Percentiles rank a stretch among this genome's conserved stretches.
phyloP scores from a whole-genome alignment of 1,284 basidiomycete genomes.

The Trametes sp. region DNA sequence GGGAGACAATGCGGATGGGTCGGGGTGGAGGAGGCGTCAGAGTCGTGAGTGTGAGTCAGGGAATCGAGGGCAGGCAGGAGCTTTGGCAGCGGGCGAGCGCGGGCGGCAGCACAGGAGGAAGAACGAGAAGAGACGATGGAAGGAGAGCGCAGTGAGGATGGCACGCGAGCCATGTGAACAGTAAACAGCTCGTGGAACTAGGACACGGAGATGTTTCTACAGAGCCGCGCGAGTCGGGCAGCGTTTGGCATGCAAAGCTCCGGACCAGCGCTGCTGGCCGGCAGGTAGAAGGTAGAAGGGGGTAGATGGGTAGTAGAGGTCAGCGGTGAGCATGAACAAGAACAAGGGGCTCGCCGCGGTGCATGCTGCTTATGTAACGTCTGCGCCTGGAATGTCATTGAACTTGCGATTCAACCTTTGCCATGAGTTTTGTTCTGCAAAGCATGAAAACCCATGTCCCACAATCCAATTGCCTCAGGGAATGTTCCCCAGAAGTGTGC shows the following conservation, averaged over 20 bases:
- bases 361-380: no score
- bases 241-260: constrained; percentile 34
- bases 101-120: constrained; percentile 33
- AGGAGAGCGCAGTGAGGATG: constrained; percentile 54
- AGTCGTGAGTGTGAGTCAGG: constrained; percentile 26
- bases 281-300: no score
- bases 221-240: constrained; percentile 50
- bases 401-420: no score
- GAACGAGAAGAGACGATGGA: constrained; percentile 54
- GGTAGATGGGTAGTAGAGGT: no score
- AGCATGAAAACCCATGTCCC: no score
- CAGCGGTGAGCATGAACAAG: no score
- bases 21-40: constrained; percentile 21
- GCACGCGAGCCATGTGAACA: constrained; percentile 57
- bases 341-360: no score
- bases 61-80: constrained; percentile 27
- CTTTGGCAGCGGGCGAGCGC: constrained; percentile 14
- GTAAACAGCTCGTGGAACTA: constrained; percentile 50
- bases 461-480: no score
- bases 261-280: constrained; percentile 41
- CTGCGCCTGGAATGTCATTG: no score
- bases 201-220: constrained; percentile 43
- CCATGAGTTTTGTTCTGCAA: no score
- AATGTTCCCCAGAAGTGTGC: no score
- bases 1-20: constrained; percentile 3